phyloP scores from a whole-genome alignment of 2,329 filamentous ascomycete species.

The Raffaelea albimanens region DNA sequence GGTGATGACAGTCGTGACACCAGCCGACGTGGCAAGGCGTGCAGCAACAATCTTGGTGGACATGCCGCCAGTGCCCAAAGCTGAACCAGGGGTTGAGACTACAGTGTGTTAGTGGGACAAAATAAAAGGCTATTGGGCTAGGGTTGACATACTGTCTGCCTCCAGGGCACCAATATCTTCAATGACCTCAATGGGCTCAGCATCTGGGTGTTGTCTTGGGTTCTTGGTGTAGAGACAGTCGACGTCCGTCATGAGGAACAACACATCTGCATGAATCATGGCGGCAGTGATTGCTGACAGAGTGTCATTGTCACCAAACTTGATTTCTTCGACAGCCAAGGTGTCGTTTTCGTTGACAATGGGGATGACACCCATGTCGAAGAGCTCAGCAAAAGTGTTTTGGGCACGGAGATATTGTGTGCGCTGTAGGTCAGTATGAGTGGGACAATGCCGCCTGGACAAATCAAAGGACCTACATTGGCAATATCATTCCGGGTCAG shows the following conservation, averaged over 20 bases:
- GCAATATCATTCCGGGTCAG: slow-evolving; percentile 94
- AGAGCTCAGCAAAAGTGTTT: slow-evolving; percentile 81
- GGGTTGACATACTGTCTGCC: slow-evolving; percentile 57
- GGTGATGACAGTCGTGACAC: slow-evolving; percentile 93
- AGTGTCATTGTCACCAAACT: slow-evolving; percentile 98
- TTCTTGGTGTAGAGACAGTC: slow-evolving; percentile 97
- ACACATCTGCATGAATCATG: slow-evolving; percentile 92
- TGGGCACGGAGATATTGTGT: slow-evolving; percentile 95
- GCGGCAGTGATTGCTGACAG: slow-evolving; percentile 91
- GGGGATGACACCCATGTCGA: slow-evolving; percentile 92
- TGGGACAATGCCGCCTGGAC: background rate
- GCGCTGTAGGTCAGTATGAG: slow-evolving; percentile 39
- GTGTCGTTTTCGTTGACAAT: slow-evolving; percentile 99
- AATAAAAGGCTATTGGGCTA: too few species aligned
- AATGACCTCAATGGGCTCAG: slow-evolving; percentile 83
- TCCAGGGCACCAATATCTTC: slow-evolving; percentile 75
- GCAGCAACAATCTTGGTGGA: slow-evolving; percentile 94
- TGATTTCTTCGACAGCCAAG: slow-evolving; percentile 92
- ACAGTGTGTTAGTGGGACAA: too few species aligned
- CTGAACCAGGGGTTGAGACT: slow-evolving; percentile 83
- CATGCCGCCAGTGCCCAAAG: slow-evolving; percentile 92
- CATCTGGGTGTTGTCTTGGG: slow-evolving; percentile 74
- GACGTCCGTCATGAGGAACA: slow-evolving; percentile 98
- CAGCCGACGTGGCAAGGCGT: slow-evolving; percentile 81
- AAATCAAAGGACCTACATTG: slow-evolving; percentile 49